phyloP scores from a whole-genome alignment of 768 basidiomycete species.

The Cystobasidium ongulense region DNA sequence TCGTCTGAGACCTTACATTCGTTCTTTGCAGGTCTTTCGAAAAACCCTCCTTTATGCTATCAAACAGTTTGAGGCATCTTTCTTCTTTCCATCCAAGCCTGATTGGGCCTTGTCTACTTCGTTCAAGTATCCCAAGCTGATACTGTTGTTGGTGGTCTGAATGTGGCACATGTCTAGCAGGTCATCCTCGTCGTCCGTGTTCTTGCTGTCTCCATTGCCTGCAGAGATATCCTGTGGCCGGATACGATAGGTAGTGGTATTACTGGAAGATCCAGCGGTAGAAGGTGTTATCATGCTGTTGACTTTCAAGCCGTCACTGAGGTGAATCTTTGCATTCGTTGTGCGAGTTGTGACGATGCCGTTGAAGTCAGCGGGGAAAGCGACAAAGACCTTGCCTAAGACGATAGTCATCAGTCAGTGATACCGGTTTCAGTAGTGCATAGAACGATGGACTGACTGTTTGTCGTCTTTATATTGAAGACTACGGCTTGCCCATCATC shows the following conservation, averaged over 20 bases:
- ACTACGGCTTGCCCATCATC: neutral
- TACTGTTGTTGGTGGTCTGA: neutral
- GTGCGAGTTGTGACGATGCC: neutral
- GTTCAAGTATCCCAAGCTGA: neutral
- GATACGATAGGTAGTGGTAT: neutral
- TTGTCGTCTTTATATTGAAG: neutral
- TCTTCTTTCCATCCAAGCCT: too few species aligned
- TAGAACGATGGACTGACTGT: neutral
- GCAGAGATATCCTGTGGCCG: neutral
- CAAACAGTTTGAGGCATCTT: too few species aligned
- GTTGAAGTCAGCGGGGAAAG: neutral
- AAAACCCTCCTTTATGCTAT: too few species aligned
- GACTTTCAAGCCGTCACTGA: neutral
- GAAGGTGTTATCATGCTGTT: neutral
- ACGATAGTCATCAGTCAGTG: neutral
- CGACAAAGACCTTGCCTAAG: neutral
- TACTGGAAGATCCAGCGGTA: neutral
- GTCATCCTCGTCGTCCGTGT: neutral
- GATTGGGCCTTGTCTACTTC: neutral
- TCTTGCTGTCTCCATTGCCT: neutral
- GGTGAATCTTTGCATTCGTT: neutral
- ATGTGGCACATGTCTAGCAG: neutral
- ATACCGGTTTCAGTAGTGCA: neutral
- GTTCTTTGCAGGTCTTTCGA: too few species aligned
- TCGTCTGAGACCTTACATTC: too few species aligned